Percentiles rank a stretch among this genome's conserved stretches.
phyloP scores from a whole-genome alignment of 257 asterid species.

The Capsicum pubescens region DNA sequence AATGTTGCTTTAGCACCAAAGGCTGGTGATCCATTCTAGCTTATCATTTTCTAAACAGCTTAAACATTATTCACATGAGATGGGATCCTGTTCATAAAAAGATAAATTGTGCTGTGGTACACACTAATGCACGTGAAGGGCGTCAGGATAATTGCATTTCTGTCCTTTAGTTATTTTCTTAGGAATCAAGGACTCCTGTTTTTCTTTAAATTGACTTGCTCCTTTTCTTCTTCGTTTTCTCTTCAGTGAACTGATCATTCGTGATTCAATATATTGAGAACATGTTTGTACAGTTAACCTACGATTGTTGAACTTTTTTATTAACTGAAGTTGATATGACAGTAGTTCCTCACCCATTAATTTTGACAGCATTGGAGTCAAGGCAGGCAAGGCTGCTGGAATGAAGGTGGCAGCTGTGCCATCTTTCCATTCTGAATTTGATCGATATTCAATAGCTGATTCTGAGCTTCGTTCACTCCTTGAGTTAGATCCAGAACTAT shows the following conservation, averaged over 20 bases:
- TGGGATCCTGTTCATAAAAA: neutral
- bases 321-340: neutral
- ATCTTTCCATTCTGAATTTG: slow-evolving; percentile 60
- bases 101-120: neutral
- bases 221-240: neutral
- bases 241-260: slow-evolving; percentile 7
- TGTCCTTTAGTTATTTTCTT: neutral
- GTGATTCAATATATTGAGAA: neutral
- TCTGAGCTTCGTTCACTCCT: slow-evolving; percentile 68
- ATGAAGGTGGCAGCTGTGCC: slow-evolving; percentile 94
- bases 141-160: neutral
- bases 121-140: neutral
- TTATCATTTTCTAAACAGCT: neutral
- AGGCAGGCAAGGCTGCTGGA: slow-evolving; percentile 89
- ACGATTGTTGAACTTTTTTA: neutral
- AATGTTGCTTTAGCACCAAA: slow-evolving; percentile 19
- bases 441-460: slow-evolving; percentile 70
- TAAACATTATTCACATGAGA: slow-evolving; percentile 6
- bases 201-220: slow-evolving; percentile 5
- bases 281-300: slow-evolving; percentile 2
- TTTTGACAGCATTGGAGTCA: slow-evolving; percentile 79
- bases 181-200: neutral
- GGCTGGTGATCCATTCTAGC: neutral
- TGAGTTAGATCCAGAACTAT: slow-evolving; percentile 70
- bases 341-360: neutral